Base-by-base conservation (phyloP, 179 eudicot species). In the Beta corolliflora region DNA sequence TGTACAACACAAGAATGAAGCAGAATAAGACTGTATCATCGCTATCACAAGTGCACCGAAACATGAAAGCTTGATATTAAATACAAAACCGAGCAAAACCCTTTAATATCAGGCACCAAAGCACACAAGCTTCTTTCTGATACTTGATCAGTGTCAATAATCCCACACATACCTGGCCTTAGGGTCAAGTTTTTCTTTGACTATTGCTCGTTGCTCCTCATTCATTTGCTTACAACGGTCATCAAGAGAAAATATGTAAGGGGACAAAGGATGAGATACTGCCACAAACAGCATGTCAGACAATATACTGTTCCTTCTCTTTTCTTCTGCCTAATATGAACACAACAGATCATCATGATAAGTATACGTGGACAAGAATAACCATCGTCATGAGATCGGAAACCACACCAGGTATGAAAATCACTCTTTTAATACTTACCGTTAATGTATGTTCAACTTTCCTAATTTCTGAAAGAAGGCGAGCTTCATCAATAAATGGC, bases 401-500 rank as follows among this genome's bases (percentile, higher is more conserved):
- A 9, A 75, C n/a, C 9, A 21, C 73, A 50, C 5, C 14, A 55
- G 67, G 36, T 65, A 76, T 66, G 53, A 44, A 71, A 60, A 19
- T 14, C 65, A 76, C 63, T 59, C 29, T 44, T 25, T 29, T 59
- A 76, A 18, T 2, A 44, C 84, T 66, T 90, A 96, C 99, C 93
- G 94, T 92, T 84, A 96, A 91, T 13, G 97, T 92, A 80, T 90
- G 89, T 78, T 96, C 99, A 75, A 96, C 72, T 88, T 92, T 96
- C 44, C 84, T 91, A 75, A 96, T 92, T 89, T 94, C 99, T 14
- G 93, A 84, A 56, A 96, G 99, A 79, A 96, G 94, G 81, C 99
- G 97, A 46, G 77, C 48, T 85, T 96, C 97, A 81, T 96, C 99
- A 81, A 96, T 96, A 83, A 96, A 96, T 76, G 99, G 99, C 85